Conservation (phyloP, 192 early-diverging fungal species). For the Backusella parvicylindrica region DNA sequence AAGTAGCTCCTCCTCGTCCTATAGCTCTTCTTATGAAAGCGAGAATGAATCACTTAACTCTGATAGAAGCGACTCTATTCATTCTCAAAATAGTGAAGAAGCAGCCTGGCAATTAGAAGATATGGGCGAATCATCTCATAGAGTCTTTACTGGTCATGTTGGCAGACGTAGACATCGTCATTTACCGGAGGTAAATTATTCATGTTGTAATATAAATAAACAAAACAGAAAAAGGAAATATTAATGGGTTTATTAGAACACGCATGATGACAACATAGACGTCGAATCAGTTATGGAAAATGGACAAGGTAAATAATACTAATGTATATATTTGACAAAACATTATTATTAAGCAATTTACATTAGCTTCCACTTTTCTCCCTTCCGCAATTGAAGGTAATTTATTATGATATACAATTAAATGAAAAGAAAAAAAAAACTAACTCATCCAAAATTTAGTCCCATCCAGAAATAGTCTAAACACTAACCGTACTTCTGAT, state of each 20-base stretch:
- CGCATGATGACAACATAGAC: neutral
- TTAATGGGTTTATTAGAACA: neutral
- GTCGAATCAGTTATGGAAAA: neutral
- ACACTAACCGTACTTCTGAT: neutral
- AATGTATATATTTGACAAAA: neutral
- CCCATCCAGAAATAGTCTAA: neutral
- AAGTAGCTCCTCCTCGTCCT: constrained; percentile 1
- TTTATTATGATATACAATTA: neutral
- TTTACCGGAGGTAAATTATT: constrained; percentile 24
- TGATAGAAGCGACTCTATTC: constrained; percentile 46
- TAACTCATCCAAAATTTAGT: neutral
- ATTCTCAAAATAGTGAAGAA: constrained; percentile 53
- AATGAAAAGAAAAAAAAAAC: neutral
- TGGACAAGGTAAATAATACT: neutral
- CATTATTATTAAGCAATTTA: neutral
- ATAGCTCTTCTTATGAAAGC: neutral
- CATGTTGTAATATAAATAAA: neutral
- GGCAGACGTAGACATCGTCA: constrained; percentile 43
- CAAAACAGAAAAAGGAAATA: neutral
- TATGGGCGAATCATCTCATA: constrained; percentile 9
- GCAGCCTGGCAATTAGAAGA: constrained; percentile 51
- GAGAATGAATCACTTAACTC: constrained; percentile 19
- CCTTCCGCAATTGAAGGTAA: neutral
- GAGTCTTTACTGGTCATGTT: constrained; percentile 41
- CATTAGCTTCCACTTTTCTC: neutral